phyloP scores from a whole-genome alignment of 176 grass and related monocot species.

The Avena eriantha region DNA sequence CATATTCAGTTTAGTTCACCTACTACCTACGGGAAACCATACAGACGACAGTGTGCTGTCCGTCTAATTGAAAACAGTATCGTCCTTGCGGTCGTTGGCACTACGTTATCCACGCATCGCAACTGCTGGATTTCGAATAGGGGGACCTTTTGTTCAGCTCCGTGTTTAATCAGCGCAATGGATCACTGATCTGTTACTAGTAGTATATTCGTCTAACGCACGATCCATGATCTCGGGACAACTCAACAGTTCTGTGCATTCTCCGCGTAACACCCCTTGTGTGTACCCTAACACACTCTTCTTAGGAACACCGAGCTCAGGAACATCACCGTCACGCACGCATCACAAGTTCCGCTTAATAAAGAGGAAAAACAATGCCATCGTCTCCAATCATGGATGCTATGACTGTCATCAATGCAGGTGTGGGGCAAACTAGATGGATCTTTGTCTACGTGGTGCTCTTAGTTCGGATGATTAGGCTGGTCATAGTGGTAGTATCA shows the following conservation, averaged over 20 bases:
- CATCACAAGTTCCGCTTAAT: no score
- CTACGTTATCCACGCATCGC: constrained; percentile 14
- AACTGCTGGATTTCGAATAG: neutral
- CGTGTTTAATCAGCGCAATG: neutral
- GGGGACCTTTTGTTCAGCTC: neutral
- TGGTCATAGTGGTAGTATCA: no score
- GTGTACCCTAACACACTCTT: neutral
- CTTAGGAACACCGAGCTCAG: neutral
- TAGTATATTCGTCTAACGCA: neutral
- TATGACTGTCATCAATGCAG: neutral
- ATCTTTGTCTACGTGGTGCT: neutral
- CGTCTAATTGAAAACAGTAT: neutral
- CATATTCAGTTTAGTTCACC: neutral
- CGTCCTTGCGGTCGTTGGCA: constrained; percentile 34
- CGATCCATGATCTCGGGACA: neutral
- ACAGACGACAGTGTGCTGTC: neutral
- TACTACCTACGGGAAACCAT: neutral
- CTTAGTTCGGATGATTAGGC: neutral
- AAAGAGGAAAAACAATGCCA: no score
- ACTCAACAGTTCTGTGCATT: neutral
- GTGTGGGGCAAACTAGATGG: neutral
- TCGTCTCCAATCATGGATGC: no score
- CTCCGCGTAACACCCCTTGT: neutral
- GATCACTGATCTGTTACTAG: no score
- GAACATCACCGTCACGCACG: neutral